Evolutionary conservation across 1,139 yeast species (phyloP).

Genomic region (Pichia kudriavzevii): DNA sequence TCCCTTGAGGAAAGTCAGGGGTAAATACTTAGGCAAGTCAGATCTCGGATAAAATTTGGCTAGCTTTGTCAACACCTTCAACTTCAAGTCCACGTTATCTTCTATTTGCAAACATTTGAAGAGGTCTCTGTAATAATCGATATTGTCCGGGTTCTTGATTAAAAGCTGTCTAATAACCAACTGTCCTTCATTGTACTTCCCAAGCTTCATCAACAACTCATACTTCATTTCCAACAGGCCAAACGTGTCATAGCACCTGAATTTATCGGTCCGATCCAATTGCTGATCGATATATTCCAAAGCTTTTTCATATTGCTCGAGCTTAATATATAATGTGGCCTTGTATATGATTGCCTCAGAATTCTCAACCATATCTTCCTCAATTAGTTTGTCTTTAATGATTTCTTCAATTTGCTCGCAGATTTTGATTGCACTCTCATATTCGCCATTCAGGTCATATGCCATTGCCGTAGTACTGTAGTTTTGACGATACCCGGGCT

Average conservation of each 20-base stretch:
- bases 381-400: constrained; percentile 59
- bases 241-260: constrained; percentile 12
- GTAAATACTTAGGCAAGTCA: constrained; percentile 73
- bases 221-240: constrained; percentile 58
- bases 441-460: constrained; percentile 66
- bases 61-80: constrained; percentile 56
- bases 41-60: constrained; percentile 71
- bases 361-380: constrained; percentile 64
- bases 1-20: constrained; percentile 65
- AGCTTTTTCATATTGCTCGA: constrained; percentile 60
- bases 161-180: constrained; percentile 60
- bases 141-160: constrained; percentile 81
- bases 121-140: constrained; percentile 53
- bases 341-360: constrained; percentile 76
- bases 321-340: constrained; percentile 54
- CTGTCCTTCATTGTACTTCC: constrained; percentile 52
- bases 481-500: constrained; percentile 80
- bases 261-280: constrained; percentile 9
- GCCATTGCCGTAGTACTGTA: constrained; percentile 92
- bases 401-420: constrained; percentile 68
- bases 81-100: constrained; percentile 32
- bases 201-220: constrained; percentile 38
- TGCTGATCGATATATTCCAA: constrained; percentile 47
- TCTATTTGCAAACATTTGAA: constrained; percentile 53
- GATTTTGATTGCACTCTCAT: constrained; percentile 60